A percentile compares a stretch with the other conserved stretches of the same genome.
phyloP scores from a whole-genome alignment of 2,329 filamentous ascomycete genomes.

The Colletotrichum aenigma region DNA sequence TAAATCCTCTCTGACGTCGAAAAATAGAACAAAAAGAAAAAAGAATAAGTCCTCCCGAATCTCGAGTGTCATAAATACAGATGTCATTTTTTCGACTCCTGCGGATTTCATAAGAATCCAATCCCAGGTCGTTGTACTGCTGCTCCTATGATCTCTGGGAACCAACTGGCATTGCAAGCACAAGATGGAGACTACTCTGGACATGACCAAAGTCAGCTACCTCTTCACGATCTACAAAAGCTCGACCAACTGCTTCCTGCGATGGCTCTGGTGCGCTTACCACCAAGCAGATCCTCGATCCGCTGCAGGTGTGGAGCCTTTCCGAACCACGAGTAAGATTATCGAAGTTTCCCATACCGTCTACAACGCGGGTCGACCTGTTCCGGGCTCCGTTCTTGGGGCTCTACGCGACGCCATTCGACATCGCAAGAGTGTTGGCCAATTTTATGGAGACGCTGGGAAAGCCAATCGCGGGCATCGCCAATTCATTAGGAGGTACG shows the following conservation, averaged over 20 bases:
- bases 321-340: rapidly evolving
- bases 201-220: neutral
- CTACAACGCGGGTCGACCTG: rapidly evolving
- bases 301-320: neutral
- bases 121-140: neutral
- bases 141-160: neutral
- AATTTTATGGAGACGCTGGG: neutral
- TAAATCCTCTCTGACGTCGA: too few relatives aligned
- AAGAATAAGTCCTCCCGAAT: neutral
- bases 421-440: neutral
- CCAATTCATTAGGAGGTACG: neutral
- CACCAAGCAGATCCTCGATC: neutral
- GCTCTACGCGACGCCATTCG: neutral
- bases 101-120: neutral
- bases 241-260: neutral
- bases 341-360: neutral
- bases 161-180: rapidly evolving
- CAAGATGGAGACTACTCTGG: neutral
- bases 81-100: neutral
- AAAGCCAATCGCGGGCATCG: neutral
- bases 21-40: too few relatives aligned
- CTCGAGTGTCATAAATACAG: neutral
- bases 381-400: neutral
- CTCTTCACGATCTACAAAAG: neutral
- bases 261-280: neutral